Evolutionary conservation across 768 basidiomycete genomes (phyloP), one percentile per base, ranked within the genome.

Genomic region (Russula olivacea): DNA sequence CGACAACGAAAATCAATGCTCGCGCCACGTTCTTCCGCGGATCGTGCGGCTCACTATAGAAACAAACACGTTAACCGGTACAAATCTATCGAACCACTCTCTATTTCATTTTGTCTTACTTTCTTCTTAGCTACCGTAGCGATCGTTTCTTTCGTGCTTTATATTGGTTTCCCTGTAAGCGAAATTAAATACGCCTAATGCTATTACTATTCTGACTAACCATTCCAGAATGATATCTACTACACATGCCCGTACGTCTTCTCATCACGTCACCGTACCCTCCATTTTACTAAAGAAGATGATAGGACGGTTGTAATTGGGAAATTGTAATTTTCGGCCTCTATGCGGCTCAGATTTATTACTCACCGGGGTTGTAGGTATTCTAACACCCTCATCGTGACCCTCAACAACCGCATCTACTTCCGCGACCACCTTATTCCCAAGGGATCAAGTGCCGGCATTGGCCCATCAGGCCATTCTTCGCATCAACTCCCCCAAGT

Each of bases 31-130:
- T 32, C 41, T 72, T 9, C 58, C 61, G 1, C 61, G 70, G 2
- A 52, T 72, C 2, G 66, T 70, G 15, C 67, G 68, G 5, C 47
- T 72, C n/a, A 68, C 68, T 19, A 40, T 72, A 21, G 69, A 72
- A 61, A 71, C 71, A 1, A 72, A 71, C 48, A 11, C 58, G 9
- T 54, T 68, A 50, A 21, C 68, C 54, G 21, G 65, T 65, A 10
- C 55, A 57, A 4, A 64, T 59, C 30, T 32, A 9, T 30, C 4
- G 11, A 19, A n/a, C 6, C 19, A 15, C 14, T 23, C 32, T 2
- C 10, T 8, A 4, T 30, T 7, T 4, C 17, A 4, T 12, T 17
- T 34, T 5, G 28, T 59, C 57, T 59, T n/a, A 59, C 28, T 30
- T 30, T n/a, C 23, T 53, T 15, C n/a, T 47, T 8, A 63, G 57